phyloP scores from a whole-genome alignment of 305 asterid species.

The Lippia alba region DNA sequence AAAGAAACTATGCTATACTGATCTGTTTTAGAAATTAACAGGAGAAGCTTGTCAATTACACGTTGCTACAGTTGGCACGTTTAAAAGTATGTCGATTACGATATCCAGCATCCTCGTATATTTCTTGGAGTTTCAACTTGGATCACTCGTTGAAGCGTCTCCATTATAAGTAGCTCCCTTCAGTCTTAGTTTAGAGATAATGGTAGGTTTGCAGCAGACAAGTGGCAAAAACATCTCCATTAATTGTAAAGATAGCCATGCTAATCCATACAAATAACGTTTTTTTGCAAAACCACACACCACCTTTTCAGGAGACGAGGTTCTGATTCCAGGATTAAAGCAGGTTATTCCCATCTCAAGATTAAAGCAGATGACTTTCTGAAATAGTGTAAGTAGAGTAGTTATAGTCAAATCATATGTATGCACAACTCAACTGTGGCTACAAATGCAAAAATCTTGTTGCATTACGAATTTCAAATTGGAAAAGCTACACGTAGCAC shows the following conservation, averaged over 20 bases:
- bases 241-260: slow-evolving; percentile 61
- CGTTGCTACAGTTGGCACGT: no score
- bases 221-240: slow-evolving; percentile 69
- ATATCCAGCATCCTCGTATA: not conserved
- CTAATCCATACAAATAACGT: slow-evolving; percentile 83
- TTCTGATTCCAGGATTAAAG: slow-evolving; percentile 68
- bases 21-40: no score
- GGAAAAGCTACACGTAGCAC: not conserved
- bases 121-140: slow-evolving; percentile 27
- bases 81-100: no score
- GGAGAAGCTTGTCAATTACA: no score
- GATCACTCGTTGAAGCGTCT: slow-evolving; percentile 38
- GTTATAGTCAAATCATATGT: no score
- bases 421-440: no score
- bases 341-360: no score
- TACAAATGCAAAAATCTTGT: no score
- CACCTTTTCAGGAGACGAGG: slow-evolving; percentile 69
- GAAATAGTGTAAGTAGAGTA: no score
- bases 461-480: not conserved
- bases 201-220: slow-evolving; percentile 72
- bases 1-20: no score
- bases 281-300: slow-evolving; percentile 79
- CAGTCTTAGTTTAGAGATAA: slow-evolving; percentile 69
- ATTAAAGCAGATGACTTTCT: slow-evolving; percentile 2
- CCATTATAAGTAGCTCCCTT: slow-evolving; percentile 41